Evolutionary conservation across 176 grass and related monocot genomes (phyloP), one percentile per base, ranked within the genome.

Genomic region (Zea luxurians): DNA sequence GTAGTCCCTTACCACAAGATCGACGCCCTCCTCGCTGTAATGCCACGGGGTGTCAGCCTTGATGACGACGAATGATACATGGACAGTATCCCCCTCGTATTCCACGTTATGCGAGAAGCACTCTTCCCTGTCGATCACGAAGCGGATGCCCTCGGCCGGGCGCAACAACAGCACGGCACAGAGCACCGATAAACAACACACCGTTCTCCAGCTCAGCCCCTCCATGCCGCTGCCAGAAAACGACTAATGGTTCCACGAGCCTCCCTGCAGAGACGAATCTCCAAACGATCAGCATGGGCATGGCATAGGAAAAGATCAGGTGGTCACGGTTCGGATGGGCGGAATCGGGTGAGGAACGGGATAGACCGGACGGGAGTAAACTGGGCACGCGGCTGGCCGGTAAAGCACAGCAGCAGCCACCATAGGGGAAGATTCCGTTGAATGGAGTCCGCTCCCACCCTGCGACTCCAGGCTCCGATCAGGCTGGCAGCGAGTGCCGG

Each of bases 41-140:
- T 96, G 92, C 96, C 96, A 99, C 4, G 96, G 86, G 10, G 88
- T 93, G 12, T 99, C 96, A 1, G 92, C 87, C 70, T 99, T 99
- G 64, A 99, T 96, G 35, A 99, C 96, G 48, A 99, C 96, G 41
- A 99, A 99, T 4, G 96, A 99, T 8, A 90, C 87, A 62, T 91
- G 92, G 59, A 99, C 79, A 10, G 90, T 99, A 69, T 99, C 96
- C 49, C 96, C 96, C 74, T 99, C 88, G 27, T 96, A 99, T 8
- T 91, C 91, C 9, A 93, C 90, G 8, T 88, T 83, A 69, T 99
- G 96, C 2, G 92, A 99, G 87, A 99, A 99, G 64, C 96, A 99
- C 74, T 99, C 96, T 72, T 96, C 96, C 81, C 96, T 81, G 43
- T 99, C 96, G 20, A 96, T 99, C 64, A 96, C 92, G 48, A 99